Evolutionary conservation across 2,329 filamentous ascomycete species (phyloP), one percentile per base, ranked within the genome.

Genomic region (Aspergillus puulaauensis): DNA sequence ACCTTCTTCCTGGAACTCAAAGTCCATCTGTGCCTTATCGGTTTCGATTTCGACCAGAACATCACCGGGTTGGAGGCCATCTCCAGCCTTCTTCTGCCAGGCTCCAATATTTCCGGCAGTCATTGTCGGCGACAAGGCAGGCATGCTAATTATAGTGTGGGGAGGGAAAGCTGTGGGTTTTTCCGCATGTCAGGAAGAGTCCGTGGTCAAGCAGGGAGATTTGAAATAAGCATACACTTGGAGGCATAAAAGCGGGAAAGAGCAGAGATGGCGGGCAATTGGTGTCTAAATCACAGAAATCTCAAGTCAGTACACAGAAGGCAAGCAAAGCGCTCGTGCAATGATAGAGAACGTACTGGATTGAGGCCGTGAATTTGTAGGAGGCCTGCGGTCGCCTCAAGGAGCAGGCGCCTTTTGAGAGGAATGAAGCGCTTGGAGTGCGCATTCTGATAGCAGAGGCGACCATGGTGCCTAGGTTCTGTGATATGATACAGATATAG

Each of bases 11-110:
- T 99, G 95, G 80, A 96, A 98, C 80, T 99, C 95, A 76, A 99
- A 98, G 82, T 99, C 95, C 95, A 99, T 99, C 82, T 98, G 95
- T 64, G 95, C 95, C 85, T 99, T 99, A 80, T 99, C 95, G 70
- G 95, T 99, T 85, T 99, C 95, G 71, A 98, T 96, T 83, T 96
- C 93, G 67, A 96, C 93, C 68, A 99, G 82, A 47, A 99, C 95
- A 75, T 99, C 95, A 75, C 95, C 95, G 52, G 96, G 93, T 58
- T 86, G 82, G 76, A 99, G 88, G 62, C 82, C 73, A 77, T 99
- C 95, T 73, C 95, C 95, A 66, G 87, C 83, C 82, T 97, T 96
- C 86, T 98, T 99, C 82, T 98, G 91, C 95, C 95, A 99, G 64
- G 87, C 82, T 70, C 95, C 96, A 77, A 99, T 96, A 82, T 96